Evolutionary conservation across 208 protist species (phyloP).

Genomic region (Trypanosomatidae sp.): DNA sequence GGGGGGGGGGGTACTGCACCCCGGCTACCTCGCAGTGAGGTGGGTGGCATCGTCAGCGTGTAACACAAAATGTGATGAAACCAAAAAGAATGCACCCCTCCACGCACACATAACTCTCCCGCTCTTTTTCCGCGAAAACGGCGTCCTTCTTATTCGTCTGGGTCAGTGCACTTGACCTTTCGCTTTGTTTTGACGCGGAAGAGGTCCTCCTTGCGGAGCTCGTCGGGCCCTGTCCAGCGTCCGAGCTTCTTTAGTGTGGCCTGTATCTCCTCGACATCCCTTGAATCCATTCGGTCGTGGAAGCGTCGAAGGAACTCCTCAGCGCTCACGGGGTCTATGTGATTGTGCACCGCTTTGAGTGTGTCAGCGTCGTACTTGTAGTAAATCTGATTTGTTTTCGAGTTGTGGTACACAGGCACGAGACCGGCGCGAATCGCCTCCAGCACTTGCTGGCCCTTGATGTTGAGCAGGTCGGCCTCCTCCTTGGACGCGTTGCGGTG

Average conservation of each 20-base stretch:
- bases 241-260: slow-evolving; percentile 67
- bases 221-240: slow-evolving; percentile 74
- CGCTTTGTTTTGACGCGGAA: slow-evolving; percentile 68
- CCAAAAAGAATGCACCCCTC: neutral
- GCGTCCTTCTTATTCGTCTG: slow-evolving; percentile 20
- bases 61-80: neutral
- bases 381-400: slow-evolving; percentile 71
- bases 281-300: slow-evolving; percentile 71
- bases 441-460: slow-evolving; percentile 75
- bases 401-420: slow-evolving; percentile 70
- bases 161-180: slow-evolving; percentile 79
- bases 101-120: neutral
- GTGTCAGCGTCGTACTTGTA: slow-evolving; percentile 83
- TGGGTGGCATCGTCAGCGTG: neutral
- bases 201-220: slow-evolving; percentile 66
- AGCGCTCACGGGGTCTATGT: slow-evolving; percentile 72
- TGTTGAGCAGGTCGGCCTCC: slow-evolving; percentile 66
- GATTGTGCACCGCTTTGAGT: slow-evolving; percentile 78
- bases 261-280: slow-evolving; percentile 71
- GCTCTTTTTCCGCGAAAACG: neutral
- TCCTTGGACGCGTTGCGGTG: slow-evolving; percentile 45
- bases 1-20: neutral
- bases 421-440: slow-evolving; percentile 77
- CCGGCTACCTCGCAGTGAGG: neutral
- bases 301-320: slow-evolving; percentile 86